Base-by-base conservation (phyloP, 116 monocot genomes). In the Dioscorea cayenensis region DNA sequence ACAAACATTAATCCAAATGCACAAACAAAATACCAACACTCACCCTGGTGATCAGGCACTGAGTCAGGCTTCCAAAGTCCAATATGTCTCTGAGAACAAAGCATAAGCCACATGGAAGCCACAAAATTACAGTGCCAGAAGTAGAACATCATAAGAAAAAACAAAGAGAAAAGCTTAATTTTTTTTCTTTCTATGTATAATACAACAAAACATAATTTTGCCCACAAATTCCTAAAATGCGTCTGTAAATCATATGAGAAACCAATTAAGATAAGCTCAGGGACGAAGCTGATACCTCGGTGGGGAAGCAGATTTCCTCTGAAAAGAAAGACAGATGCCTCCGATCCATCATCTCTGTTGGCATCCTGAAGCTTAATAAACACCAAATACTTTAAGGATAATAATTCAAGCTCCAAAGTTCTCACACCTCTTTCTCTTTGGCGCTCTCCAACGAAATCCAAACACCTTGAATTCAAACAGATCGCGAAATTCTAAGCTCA, bases 31-130 rank as follows among this genome's bases (percentile, higher is more conserved):
- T 43, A n/a, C 5, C n/a, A 23, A 2, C 27, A 71, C 84, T 84
- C 71, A 88, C 84, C 79, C 70, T 35, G 32, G 59, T 71, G 60
- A 59, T 85, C 85, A 51, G 79, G 70, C 49, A 74, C 6, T 12
- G 73, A 73, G 1, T 76, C 82, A 18, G 69, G 35, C 27, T 85
- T 88, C 77, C 77, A 72, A 70, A 84, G 77, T 66, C 80, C 85
- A 75, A 84, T 55, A 43, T 84, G 88, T 43, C 70, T 80, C 85
- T 88, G 82, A 25, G 35, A 65, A 17, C 27, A 61, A 27, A 52
- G 70, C 32, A 59, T 18, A 70, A 64, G 7, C 11, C 12, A 43
- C 43, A 43, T 10, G 43, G 43, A 43, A 10, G 43, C 43, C 11
- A 6, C 43, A 43, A 43, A 38, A 10, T 43, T 43, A 7, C 8